Base-by-base conservation (phyloP, 2,329 filamentous ascomycete species). In the Fusarium sp. region DNA sequence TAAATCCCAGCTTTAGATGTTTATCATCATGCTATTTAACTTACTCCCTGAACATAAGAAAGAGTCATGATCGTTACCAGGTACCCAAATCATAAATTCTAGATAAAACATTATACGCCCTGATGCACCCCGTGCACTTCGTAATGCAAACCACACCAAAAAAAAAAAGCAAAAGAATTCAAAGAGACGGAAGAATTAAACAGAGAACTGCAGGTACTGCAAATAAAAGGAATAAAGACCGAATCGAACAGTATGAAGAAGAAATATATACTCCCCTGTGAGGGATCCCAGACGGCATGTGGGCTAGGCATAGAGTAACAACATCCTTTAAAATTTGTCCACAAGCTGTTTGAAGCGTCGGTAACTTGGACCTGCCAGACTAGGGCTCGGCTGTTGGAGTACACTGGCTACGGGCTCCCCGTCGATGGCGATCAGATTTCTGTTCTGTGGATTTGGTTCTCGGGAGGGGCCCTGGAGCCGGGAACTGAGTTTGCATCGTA, bases 41-140 rank as follows among this genome's bases (percentile, higher is more conserved):
- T 61, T 59, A 24, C 59, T 48, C 48, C 72, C 30, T n/a, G 32
- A 48, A 68, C 53, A 65, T 60, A 74, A 60, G 45, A 69, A 74
- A 74, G 36, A 39, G 42, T 74, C 73, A 63, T 75, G 60, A 74
- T 74, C 72, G 55, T 75, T 47, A 59, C 58, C 48, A 59, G 72
- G 66, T 63, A 41, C 59, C 64, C 35, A 50, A 50, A 53, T 61
- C 50, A 41, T 69, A 50, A 66, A 60, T 36, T 65, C 61, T 58
- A 59, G 53, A 36, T 55, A 24, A 65, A 65, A 58, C 66, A 42
- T 66, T 62, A 48, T 62, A 69, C 74, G 69, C 74, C 76, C 51
- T 60, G 51, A 65, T 71, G 53, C 73, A 68, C 56, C 60, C 41
- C 45, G 59, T 58, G 32, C 42, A 71, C 54, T 50, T 39, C 41